A percentile compares a stretch with the other conserved stretches of the same genome.
phyloP scores from a whole-genome alignment of 1,284 basidiomycete genomes.

The Phylloboletellus chloephorus region DNA sequence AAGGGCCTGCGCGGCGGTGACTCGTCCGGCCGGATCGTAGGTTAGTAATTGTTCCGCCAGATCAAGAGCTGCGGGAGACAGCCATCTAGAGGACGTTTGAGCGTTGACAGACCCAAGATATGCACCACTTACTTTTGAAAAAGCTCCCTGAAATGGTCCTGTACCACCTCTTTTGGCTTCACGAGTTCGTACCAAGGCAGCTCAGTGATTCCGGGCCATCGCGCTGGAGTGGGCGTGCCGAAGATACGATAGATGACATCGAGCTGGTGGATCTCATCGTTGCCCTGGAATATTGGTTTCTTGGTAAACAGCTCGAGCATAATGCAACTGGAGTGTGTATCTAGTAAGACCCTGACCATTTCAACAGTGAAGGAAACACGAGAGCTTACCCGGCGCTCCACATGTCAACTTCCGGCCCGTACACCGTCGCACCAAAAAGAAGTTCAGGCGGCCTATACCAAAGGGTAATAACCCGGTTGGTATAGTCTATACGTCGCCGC shows the following conservation, averaged over 20 bases:
- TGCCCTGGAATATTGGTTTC: slow-evolving; percentile 93
- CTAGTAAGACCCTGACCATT: slow-evolving; percentile 2
- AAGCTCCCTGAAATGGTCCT: slow-evolving; percentile 69
- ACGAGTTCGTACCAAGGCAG: slow-evolving; percentile 99
- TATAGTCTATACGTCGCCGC: slow-evolving; percentile 86
- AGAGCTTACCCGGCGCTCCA: slow-evolving; percentile 90
- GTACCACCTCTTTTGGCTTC: slow-evolving; percentile 72
- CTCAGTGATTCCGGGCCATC: slow-evolving; percentile 79
- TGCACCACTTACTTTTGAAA: slow-evolving; percentile 65
- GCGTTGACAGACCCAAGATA: slow-evolving; percentile 1
- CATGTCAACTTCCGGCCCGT: slow-evolving; percentile 99
- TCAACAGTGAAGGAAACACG: not conserved
- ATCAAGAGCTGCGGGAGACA: slow-evolving; percentile 78
- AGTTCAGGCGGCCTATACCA: slow-evolving; percentile 99
- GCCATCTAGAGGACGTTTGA: slow-evolving; percentile 50
- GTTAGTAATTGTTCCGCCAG: slow-evolving; percentile 77
- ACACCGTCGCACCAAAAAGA: slow-evolving; percentile 92
- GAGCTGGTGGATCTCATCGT: slow-evolving; percentile 95
- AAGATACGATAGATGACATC: slow-evolving; percentile 88
- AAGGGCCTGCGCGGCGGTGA: slow-evolving; percentile 78
- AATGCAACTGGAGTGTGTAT: slow-evolving; percentile 67
- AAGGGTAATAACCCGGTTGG: slow-evolving; percentile 96
- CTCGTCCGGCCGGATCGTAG: slow-evolving; percentile 80
- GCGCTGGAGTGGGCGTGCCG: slow-evolving; percentile 80
- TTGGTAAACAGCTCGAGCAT: slow-evolving; percentile 97